These are phyloP conservation scores for Sugiyamaella castrensis DNA, from an alignment of 1,139 yeast genomes.

Conservation along the genomic window DNA sequence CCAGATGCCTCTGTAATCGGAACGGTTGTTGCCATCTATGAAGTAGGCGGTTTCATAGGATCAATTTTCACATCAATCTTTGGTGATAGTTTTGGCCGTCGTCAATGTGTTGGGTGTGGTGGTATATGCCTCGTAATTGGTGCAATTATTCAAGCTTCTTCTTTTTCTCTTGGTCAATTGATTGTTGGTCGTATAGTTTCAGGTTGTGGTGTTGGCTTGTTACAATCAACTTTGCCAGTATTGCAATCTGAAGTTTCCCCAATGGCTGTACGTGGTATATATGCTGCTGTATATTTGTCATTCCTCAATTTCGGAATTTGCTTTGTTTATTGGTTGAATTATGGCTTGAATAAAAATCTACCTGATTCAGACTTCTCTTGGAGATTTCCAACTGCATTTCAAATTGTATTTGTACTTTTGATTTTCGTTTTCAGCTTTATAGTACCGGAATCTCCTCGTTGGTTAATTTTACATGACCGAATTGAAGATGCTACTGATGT, in stretches of 20 bases:
- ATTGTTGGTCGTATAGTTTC: constrained; percentile 52
- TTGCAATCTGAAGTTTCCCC: constrained; percentile 76
- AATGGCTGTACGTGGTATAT: constrained; percentile 65
- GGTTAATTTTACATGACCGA: constrained; percentile 43
- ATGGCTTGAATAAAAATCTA: constrained; percentile 39
- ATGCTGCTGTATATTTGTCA: constrained; percentile 66
- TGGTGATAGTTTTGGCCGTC: constrained; percentile 76
- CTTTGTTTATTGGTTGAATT: constrained; percentile 69
- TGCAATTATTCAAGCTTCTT: constrained; percentile 74
- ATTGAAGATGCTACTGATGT: constrained; percentile 17
- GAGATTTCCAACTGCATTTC: constrained; percentile 46
- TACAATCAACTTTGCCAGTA: constrained; percentile 56
- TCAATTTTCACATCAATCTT: constrained; percentile 34
- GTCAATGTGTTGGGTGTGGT: constrained; percentile 52
- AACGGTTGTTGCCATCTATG: constrained; percentile 53
- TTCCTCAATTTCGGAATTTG: constrained; percentile 67
- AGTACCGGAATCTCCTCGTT: constrained; percentile 64
- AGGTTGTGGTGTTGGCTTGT: constrained; percentile 61
- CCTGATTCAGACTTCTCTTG: constrained; percentile 44
- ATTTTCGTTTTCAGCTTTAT: constrained; percentile 33
- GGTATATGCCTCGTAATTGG: constrained; percentile 69
- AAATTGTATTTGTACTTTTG: constrained; percentile 22
- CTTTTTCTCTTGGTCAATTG: constrained; percentile 39
- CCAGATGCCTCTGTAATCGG: constrained; percentile 29
- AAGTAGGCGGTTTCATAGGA: constrained; percentile 69